Evolutionary conservation across 192 early-diverging fungal genomes (phyloP), one percentile per base, ranked within the genome.

Genomic region (Coemansia sp.): DNA sequence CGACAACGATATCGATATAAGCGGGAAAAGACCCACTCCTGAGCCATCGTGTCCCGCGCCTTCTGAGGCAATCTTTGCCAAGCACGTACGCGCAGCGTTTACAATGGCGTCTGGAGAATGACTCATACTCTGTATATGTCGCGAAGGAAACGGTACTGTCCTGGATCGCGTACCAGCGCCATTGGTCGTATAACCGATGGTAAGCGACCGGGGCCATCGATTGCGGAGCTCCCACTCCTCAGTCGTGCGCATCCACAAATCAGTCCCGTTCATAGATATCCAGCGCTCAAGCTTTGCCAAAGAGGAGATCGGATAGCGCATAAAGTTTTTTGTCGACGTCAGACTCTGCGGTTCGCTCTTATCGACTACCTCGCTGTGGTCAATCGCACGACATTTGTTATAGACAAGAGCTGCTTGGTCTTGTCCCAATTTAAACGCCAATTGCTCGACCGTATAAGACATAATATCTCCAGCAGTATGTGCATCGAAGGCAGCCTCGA

Each of bases 401-500:
- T 70, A 82, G 27, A 82, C 67, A 29, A 73, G 65, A 22, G 66
- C 41, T 2, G 81, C 80, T 27, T 70, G 73, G 38, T 77, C 73
- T 0, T 33, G 29, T 7, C 74, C 77, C 18, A 86, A 63, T 34
- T 84, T 75, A 12, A 72, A 41, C 6, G 33, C 65, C 68, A 86
- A 65, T 61, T 86, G 78, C 6, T 73, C 78, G 18, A 80, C 11
- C 1, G 75, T 76, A 46, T 78, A 80, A 29, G 44, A 31, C 47
- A 59, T 52, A 29, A 82, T 34, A 44, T 86, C 80, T n/a, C 76
- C 83, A 2, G 65, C 79, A 4, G 70, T 81, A 8, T 43, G 70
- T 11, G 76, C 79, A 49, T 86, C 85, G 38, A 93, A 86, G 31
- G 87, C 87, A 2, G 74, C 68, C 34, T 86, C 91, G 1, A 98